Evolutionary conservation across 345 rosid species (phyloP).

Genomic region (Brassica juncea): DNA sequence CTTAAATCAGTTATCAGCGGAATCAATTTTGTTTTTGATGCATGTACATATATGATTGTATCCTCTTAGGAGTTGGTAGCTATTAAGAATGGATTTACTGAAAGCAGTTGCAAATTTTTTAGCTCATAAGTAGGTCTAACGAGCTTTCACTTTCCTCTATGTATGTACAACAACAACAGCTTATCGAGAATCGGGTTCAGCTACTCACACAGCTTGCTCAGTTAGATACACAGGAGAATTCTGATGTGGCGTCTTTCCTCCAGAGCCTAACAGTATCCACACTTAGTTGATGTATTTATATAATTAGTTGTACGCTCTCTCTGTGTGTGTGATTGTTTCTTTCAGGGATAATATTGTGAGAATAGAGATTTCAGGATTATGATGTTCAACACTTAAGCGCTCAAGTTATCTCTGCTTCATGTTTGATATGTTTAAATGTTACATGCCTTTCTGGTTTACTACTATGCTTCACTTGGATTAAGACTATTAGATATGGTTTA

Average conservation of each 20-base stretch:
- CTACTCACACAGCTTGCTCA: conserved; percentile 54
- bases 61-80: background rate
- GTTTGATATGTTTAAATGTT: background rate
- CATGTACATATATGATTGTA: background rate
- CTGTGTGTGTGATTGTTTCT: background rate
- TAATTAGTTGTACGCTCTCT: background rate
- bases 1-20: background rate
- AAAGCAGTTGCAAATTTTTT: background rate
- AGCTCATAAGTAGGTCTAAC: background rate
- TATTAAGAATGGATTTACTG: background rate
- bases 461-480: no score
- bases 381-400: background rate
- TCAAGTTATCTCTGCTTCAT: background rate
- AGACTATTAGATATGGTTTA: background rate
- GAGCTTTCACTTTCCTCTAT: conserved; percentile 5
- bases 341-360: background rate
- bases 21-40: background rate
- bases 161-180: conserved; percentile 43
- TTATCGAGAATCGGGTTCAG: conserved; percentile 66
- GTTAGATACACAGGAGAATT: conserved; percentile 47
- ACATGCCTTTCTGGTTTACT: background rate
- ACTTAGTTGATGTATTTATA: background rate
- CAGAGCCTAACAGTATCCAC: conserved; percentile 73
- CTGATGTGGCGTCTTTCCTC: conserved; percentile 51
- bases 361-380: background rate